Base-by-base conservation (phyloP, 2,329 filamentous ascomycete species). In the Tothia fuscella region DNA sequence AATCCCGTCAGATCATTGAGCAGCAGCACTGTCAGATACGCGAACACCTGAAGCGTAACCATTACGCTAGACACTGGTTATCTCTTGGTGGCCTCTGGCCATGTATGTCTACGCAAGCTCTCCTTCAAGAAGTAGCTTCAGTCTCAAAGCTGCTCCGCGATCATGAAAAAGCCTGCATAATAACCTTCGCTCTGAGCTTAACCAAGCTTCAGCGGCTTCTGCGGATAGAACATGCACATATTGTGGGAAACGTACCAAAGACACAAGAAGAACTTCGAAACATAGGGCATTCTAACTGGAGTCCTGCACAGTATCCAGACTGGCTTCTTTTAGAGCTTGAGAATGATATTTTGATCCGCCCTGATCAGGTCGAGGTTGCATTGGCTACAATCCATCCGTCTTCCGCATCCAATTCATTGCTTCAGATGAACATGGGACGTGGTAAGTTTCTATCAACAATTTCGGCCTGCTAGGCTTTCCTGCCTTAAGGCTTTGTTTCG, bases 311-410 rank as follows among this genome's bases (percentile, higher is more conserved):
- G 0, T 56, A 66, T 24, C 66, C 75, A 0, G 76, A 82, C 49
- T 79, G 75, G 70, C 51, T 82, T 0, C 58, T 82, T 0, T 56
- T 82, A 1, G 77, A 82, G 46, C 68, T 82, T 16, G 78, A 82
- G 38, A 64, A 67, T 0, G 66, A 78, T 46, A 54, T 82, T 3
- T 59, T 75, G 16, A 78, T 82, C 40, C 68, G 78, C 0, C 59
- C 65, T 0, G 67, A 68, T 1, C 78, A 82, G 48, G 62, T 76
- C 0, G 64, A 73, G 12, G 75, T 82, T 14, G 76, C 76, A 0
- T 49, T 56, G 2, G 71, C 72, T 0, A 80, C 72, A 24, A 73
- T 77, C 2, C 56, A 55, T 0, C 75, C 77, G 0, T 42, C 50
- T 0, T 71, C 68, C 0, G 57, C 57, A 0, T 48, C 53, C 0